Conservation (phyloP, 176 grass and related monocot genomes). For the Musa beccarii region DNA sequence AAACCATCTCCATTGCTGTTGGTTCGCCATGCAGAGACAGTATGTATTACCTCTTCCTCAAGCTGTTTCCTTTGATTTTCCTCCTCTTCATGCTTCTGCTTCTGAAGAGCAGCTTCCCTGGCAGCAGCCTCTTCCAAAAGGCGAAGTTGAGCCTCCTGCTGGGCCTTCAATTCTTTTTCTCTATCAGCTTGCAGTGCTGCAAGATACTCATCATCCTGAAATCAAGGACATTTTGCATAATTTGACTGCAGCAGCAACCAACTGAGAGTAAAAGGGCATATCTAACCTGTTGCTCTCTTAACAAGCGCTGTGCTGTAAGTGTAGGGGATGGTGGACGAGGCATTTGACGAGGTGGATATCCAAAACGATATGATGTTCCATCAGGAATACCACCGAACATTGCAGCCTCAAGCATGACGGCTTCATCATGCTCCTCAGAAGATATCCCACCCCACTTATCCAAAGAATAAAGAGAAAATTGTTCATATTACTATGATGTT, state of each 20-base stretch:
- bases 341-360: conserved; percentile 37
- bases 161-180: conserved; percentile 83
- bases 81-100: conserved; percentile 57
- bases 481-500: background rate
- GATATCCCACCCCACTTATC: conserved; percentile 95
- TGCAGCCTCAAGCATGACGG: conserved; percentile 95
- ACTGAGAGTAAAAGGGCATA: background rate
- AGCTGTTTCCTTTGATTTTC: conserved; percentile 65
- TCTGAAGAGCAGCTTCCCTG: conserved; percentile 52
- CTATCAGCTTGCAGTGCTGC: conserved; percentile 74
- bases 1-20: too few species aligned
- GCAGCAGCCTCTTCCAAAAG: conserved; percentile 43
- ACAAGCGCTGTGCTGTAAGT: conserved; percentile 66
- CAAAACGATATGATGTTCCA: conserved; percentile 57
- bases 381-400: conserved; percentile 91
- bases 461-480: background rate
- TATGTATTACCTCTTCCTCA: conserved; percentile 65
- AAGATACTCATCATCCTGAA: conserved; percentile 89
- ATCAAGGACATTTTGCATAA: background rate
- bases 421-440: conserved; percentile 87
- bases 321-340: conserved; percentile 53
- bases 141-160: conserved; percentile 51
- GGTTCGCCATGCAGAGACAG: background rate
- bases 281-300: conserved; percentile 91
- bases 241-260: background rate